These are phyloP conservation scores for Lichina pygmaea DNA, from an alignment of 495 filamentous ascomycete genomes.

Conservation along the genomic window DNA sequence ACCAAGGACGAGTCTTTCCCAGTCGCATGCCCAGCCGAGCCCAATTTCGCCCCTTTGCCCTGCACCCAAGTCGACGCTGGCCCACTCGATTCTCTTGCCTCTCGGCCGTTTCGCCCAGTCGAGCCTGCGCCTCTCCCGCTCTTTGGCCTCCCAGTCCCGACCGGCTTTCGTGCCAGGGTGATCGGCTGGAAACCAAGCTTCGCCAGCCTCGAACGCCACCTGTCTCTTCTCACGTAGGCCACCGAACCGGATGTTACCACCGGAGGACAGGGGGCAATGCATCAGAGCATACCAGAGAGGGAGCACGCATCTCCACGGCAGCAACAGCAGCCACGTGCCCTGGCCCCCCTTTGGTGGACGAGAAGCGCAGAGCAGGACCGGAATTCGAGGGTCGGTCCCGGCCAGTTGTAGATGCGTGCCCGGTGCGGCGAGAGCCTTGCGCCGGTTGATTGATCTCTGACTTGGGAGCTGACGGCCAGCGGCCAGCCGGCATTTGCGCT, in stretches of 20 bases:
- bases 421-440: conserved; percentile 37
- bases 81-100: conserved; percentile 53
- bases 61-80: conserved; percentile 44
- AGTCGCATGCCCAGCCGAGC: conserved; percentile 68
- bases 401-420: conserved; percentile 33
- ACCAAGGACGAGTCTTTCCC: conserved; percentile 29
- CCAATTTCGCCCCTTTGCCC: conserved; percentile 66
- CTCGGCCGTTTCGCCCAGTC: conserved; percentile 63
- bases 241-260: conserved; percentile 56
- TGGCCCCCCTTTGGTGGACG: conserved; percentile 19
- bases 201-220: conserved; percentile 52
- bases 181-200: conserved; percentile 72
- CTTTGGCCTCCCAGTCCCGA: conserved; percentile 41
- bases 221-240: conserved; percentile 60
- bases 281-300: conserved; percentile 73
- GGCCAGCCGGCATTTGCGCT: conserved; percentile 31
- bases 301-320: conserved; percentile 77
- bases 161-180: conserved; percentile 65
- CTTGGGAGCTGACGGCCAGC: conserved; percentile 42
- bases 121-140: conserved; percentile 29
- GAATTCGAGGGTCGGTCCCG: conserved; percentile 52
- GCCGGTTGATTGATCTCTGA: conserved; percentile 68
- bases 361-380: conserved; percentile 42
- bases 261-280: conserved; percentile 60
- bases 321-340: conserved; percentile 58